Evolutionary conservation across 169 alveolate species (phyloP).

Genomic region (Besnoitia besnoiti): DNA sequence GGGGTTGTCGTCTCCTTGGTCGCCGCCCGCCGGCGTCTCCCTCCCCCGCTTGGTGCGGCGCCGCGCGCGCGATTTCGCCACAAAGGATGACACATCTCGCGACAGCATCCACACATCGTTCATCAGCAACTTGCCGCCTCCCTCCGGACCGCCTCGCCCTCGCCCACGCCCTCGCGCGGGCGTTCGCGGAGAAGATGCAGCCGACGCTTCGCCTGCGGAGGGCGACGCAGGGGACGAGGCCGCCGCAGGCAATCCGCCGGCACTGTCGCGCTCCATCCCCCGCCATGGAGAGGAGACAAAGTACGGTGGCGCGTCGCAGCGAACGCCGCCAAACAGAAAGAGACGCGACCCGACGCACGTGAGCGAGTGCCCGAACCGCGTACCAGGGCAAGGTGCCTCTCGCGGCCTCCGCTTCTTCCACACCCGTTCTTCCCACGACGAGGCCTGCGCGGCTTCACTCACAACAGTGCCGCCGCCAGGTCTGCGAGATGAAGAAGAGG

Average conservation of each 20-base stretch:
- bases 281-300: neutral
- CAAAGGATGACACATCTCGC: neutral
- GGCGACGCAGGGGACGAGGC: neutral
- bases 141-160: neutral
- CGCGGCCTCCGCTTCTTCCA: neutral
- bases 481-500: neutral
- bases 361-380: slow-evolving; percentile 49
- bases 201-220: too few species aligned
- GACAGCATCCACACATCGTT: neutral
- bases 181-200: too few species aligned
- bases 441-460: neutral
- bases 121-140: neutral
- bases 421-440: slow-evolving; percentile 3
- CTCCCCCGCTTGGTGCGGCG: too few species aligned
- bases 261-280: neutral
- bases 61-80: too few species aligned
- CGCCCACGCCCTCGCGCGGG: neutral
- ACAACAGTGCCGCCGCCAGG: too few species aligned
- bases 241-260: neutral
- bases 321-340: slow-evolving; percentile 49
- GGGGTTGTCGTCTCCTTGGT: too few species aligned
- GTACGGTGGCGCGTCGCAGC: too few species aligned
- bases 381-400: neutral
- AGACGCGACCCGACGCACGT: neutral
- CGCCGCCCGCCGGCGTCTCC: neutral